A percentile compares a stretch with the other conserved stretches of the same genome.
Conservation (phyloP, 2,329 filamentous ascomycete species). For the Botrytis paeoniae region DNA sequence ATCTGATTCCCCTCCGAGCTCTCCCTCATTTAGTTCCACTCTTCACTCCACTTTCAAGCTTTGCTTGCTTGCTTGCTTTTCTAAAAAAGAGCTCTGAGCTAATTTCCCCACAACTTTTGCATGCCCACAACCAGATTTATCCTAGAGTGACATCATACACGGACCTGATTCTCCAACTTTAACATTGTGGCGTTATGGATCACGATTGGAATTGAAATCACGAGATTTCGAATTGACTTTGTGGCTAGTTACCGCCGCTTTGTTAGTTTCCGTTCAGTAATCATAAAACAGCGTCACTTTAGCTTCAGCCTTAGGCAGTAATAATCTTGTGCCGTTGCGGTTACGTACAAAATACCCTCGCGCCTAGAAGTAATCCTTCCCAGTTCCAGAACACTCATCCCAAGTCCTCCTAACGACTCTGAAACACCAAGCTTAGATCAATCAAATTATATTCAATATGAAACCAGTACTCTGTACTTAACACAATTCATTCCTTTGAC, state of each 20-base stretch:
- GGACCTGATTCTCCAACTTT: constrained; percentile 2
- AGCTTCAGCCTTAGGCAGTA: background rate
- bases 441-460: background rate
- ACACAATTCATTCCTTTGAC: background rate
- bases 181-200: constrained; percentile 1
- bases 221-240: background rate
- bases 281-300: background rate
- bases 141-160: constrained; percentile 15
- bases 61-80: background rate
- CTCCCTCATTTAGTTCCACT: background rate
- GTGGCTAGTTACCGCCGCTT: background rate
- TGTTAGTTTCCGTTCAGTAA: background rate
- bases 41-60: background rate
- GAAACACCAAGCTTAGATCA: background rate
- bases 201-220: background rate
- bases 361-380: background rate
- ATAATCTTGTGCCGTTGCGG: background rate
- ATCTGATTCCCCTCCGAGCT: background rate
- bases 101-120: constrained; percentile 4
- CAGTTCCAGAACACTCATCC: background rate
- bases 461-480: background rate
- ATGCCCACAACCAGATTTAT: constrained; percentile 5
- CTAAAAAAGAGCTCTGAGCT: background rate
- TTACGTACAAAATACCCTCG: background rate
- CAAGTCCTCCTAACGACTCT: background rate